phyloP scores from a whole-genome alignment of 2,329 filamentous ascomycete species.

The Hymenoscyphus albidus region DNA sequence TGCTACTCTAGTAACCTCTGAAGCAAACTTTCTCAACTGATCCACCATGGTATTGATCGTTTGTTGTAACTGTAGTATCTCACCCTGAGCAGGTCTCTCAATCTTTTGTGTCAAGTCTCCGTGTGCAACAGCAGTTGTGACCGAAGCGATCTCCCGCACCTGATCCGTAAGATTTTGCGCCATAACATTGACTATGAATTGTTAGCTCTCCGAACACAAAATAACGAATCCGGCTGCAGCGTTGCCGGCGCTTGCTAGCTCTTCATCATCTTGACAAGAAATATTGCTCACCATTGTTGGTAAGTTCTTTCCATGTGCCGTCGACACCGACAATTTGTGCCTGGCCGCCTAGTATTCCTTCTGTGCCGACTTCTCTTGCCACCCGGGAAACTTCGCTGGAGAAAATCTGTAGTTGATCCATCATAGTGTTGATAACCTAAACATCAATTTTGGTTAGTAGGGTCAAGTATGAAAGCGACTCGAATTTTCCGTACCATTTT shows the following conservation, averaged over 20 bases:
- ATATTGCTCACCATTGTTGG: constrained; percentile 63
- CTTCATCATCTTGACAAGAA: background rate
- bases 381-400: constrained; percentile 94
- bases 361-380: constrained; percentile 91
- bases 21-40: constrained; percentile 77
- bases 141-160: constrained; percentile 80
- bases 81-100: constrained; percentile 72
- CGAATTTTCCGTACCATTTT: constrained; percentile 64
- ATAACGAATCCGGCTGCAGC: background rate
- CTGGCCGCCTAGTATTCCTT: constrained; percentile 89
- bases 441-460: constrained; percentile 9
- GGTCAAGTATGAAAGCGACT: background rate
- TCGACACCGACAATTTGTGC: constrained; percentile 91
- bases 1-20: constrained; percentile 78
- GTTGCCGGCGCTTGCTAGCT: background rate
- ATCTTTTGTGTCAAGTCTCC: constrained; percentile 84
- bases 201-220: constrained; percentile 12
- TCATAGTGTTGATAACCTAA: constrained; percentile 85
- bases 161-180: constrained; percentile 78
- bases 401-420: constrained; percentile 95
- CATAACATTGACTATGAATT: constrained; percentile 68
- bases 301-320: constrained; percentile 96
- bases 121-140: constrained; percentile 78
- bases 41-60: constrained; percentile 91
- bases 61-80: constrained; percentile 78